These are phyloP conservation scores for Colletotrichum zoysiae DNA, from an alignment of 2,329 filamentous ascomycete genomes.

Conservation along the genomic window DNA sequence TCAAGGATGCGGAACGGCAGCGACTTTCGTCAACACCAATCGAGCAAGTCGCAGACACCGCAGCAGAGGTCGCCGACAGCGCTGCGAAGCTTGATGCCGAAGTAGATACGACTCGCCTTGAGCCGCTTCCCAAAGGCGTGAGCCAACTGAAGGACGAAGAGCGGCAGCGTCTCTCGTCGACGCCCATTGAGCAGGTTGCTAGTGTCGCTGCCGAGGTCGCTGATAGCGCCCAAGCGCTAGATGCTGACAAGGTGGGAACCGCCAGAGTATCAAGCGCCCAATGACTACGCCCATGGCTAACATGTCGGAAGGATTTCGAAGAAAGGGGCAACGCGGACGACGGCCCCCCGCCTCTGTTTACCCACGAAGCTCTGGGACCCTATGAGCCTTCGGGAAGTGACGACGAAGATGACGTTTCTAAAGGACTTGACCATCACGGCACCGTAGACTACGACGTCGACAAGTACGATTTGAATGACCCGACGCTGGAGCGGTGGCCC, in stretches of 20 bases:
- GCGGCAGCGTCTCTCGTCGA: slow-evolving; percentile 51
- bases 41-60: slow-evolving; percentile 55
- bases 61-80: slow-evolving; percentile 59
- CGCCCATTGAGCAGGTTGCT: slow-evolving; percentile 57
- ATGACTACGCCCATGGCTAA: neutral
- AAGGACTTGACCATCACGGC: slow-evolving; percentile 30
- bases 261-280: neutral
- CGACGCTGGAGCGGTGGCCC: slow-evolving; percentile 63
- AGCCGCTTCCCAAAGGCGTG: slow-evolving; percentile 12
- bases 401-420: slow-evolving; percentile 44
- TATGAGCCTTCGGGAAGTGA: slow-evolving; percentile 53
- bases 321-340: slow-evolving; percentile 40
- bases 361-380: slow-evolving; percentile 61
- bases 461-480: slow-evolving; percentile 58
- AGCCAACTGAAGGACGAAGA: slow-evolving; percentile 44
- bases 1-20: slow-evolving; percentile 47
- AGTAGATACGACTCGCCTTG: neutral
- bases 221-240: slow-evolving; percentile 56
- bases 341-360: slow-evolving; percentile 57
- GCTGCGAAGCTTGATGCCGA: slow-evolving; percentile 53
- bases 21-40: slow-evolving; percentile 55
- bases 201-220: slow-evolving; percentile 60
- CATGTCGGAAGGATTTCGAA: slow-evolving; percentile 26
- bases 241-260: slow-evolving; percentile 43
- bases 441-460: slow-evolving; percentile 44